Base-by-base conservation (phyloP, 1,139 yeast species). In the Kazachstania sp. region DNA sequence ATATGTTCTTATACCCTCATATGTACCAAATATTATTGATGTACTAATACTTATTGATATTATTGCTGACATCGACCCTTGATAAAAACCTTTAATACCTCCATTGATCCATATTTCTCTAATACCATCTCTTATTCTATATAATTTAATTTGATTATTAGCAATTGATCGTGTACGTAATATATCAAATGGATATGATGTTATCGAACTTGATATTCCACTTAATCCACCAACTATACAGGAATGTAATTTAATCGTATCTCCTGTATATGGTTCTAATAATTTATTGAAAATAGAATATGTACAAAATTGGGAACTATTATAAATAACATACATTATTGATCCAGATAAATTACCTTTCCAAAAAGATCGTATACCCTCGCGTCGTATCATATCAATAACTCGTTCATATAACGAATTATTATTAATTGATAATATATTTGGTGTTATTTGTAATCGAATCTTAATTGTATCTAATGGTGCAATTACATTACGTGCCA, bases 321-420 rank as follows among this genome's bases (percentile, higher is more conserved):
- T 96, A 59, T 92, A 92, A 20, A 85, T 55, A 16, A 92, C 72
- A 60, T 92, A 92, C 79, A 92, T 76, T 39, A 81, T 66, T 55
- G 87, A 90, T 0, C 97, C 98, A 0, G 98, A 95, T 0, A 86
- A 77, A 63, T 92, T 92, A 0, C 98, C 98, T 64, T 88, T 90
- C 97, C 97, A 92, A 20, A 92, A 71, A 0, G 90, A 81, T 11
- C 56, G 53, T 0, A 75, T n/a, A 2, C 87, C 86, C 57, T 82
- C 87, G 8, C 16, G 30, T 5, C 19, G n/a, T n/a, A 30, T 29
- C 11, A 30, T 32, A 3, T 18, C 6, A n/a, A 31, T 19, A 26
- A n/a, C 4, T 19, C 11, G 16, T 9, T 20, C 18, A 19, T 29
- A 11, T 23, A 12, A 58, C 54, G 49, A 70, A 51, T 20, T 15